A percentile compares a stretch with the other conserved stretches of the same genome.
These are phyloP conservation scores for Sphagnum tenellum DNA, from an alignment of 225 moss, liverwort and hornwort species.

Conservation along the genomic window DNA sequence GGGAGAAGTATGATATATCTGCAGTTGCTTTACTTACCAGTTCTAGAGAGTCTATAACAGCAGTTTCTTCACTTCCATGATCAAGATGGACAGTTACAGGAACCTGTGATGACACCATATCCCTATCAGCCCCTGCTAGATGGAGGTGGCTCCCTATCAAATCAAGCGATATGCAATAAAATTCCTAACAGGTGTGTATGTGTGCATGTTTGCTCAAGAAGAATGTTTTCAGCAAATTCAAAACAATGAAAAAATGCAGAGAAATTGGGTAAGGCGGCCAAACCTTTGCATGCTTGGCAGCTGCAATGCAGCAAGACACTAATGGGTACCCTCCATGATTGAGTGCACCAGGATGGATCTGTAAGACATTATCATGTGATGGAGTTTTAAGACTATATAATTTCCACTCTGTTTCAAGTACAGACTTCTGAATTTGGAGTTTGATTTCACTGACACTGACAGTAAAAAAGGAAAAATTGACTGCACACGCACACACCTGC, in stretches of 20 bases:
- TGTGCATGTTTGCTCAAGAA: too few species aligned
- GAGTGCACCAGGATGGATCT: conserved; percentile 92
- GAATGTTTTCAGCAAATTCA: too few species aligned
- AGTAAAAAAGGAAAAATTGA: background rate
- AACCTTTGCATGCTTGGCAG: conserved; percentile 66
- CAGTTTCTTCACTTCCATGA: conserved; percentile 67
- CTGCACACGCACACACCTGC: conserved; percentile 33
- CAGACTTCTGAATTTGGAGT: background rate
- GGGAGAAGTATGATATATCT: too few species aligned
- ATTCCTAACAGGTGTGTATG: too few species aligned
- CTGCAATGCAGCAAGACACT: conserved; percentile 76
- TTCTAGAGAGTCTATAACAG: conserved; percentile 54
- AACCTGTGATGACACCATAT: conserved; percentile 35
- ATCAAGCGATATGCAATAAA: too few species aligned
- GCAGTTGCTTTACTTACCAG: conserved; percentile 20
- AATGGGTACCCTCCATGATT: conserved; percentile 65
- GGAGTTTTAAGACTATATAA: too few species aligned
- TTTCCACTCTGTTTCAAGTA: background rate
- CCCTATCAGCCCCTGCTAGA: too few species aligned
- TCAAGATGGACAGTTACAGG: conserved; percentile 86
- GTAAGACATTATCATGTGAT: background rate
- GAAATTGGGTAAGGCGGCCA: too few species aligned
- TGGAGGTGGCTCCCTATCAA: too few species aligned
- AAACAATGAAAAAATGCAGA: too few species aligned
- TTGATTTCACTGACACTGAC: background rate